phyloP scores from a whole-genome alignment of 176 grass and related monocot genomes.

The Rhynchospora tenuis region DNA sequence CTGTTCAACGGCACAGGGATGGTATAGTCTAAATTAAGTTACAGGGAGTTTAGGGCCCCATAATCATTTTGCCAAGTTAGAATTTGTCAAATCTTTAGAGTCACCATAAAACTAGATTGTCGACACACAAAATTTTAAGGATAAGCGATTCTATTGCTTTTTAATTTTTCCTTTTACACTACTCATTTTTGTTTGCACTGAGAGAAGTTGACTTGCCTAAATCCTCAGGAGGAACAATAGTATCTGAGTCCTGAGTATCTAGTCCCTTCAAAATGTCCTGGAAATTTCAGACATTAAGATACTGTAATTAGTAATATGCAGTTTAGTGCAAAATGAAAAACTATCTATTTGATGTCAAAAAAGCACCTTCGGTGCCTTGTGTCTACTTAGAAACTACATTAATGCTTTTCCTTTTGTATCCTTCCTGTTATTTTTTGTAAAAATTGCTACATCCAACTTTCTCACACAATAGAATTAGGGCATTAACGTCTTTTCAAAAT shows the following conservation, averaged over 20 bases:
- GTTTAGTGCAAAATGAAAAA: background rate
- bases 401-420: background rate
- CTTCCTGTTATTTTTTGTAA: background rate
- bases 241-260: conserved; percentile 25
- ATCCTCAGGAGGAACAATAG: conserved; percentile 1
- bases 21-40: background rate
- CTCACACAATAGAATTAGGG: background rate
- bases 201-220: conserved; percentile 35
- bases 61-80: background rate
- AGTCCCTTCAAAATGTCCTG: conserved; percentile 31
- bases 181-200: background rate
- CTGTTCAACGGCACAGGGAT: background rate
- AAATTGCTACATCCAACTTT: background rate
- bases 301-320: background rate
- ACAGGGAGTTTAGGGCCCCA: too few species aligned
- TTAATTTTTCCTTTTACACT: background rate
- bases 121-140: background rate
- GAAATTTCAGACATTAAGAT: background rate
- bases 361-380: background rate
- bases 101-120: background rate
- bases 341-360: background rate
- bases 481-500: background rate
- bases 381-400: background rate
- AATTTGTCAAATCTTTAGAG: background rate
- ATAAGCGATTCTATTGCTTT: background rate